Conservation (phyloP, 2,329 filamentous ascomycete species). For the Juglanconis sp. region DNA sequence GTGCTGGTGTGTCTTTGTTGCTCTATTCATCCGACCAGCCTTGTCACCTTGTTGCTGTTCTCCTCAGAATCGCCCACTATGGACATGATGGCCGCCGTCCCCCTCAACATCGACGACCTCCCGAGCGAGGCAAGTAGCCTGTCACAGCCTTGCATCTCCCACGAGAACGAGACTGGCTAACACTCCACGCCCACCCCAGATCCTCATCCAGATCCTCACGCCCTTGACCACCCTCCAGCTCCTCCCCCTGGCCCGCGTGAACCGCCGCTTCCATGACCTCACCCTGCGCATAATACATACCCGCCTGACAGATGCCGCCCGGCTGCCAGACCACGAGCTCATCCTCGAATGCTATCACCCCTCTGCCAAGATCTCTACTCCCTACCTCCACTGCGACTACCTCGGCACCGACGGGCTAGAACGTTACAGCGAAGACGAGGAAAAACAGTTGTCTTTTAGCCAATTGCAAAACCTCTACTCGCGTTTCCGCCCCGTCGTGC, state of each 20-base stretch:
- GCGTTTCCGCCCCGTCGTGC: constrained; percentile 63
- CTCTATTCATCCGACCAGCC: background rate
- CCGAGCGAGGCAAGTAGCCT: constrained; percentile 16
- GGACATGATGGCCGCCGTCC: constrained; percentile 14
- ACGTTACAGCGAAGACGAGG: constrained; percentile 29
- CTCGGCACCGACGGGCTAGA: constrained; percentile 61
- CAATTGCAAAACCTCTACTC: constrained; percentile 62
- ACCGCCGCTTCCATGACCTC: constrained; percentile 28
- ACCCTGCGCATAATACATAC: constrained; percentile 27
- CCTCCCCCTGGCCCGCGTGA: constrained; percentile 26
- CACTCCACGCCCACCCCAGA: constrained; percentile 19
- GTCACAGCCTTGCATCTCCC: background rate
- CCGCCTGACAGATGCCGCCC: constrained; percentile 43
- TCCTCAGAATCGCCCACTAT: background rate
- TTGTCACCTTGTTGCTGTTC: constrained; percentile 3
- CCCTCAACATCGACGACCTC: constrained; percentile 15
- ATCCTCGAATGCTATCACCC: constrained; percentile 80
- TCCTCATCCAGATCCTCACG: constrained; percentile 30
- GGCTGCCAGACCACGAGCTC: constrained; percentile 60
- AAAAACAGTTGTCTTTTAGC: constrained; percentile 24
- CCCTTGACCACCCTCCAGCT: constrained; percentile 26
- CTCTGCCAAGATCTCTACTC: constrained; percentile 63
- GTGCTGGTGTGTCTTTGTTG: constrained; percentile 5
- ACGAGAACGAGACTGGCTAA: background rate
- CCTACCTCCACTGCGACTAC: constrained; percentile 65